These are phyloP conservation scores for Tetradesmus obliquus DNA, from an alignment of 139 green algal genomes.

Conservation along the genomic window DNA sequence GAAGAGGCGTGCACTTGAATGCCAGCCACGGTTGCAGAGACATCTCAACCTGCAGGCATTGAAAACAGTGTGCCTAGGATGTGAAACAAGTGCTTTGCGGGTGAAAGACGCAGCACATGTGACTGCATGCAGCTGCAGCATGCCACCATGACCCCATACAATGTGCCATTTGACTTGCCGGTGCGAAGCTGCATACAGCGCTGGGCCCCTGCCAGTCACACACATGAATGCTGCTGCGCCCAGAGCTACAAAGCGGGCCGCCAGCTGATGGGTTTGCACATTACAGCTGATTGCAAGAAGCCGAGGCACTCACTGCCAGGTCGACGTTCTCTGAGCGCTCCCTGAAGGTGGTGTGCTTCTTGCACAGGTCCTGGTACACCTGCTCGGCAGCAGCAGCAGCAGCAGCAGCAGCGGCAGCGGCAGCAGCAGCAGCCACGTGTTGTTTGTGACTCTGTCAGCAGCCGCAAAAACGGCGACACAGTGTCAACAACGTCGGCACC, in stretches of 20 bases:
- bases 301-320: constrained; percentile 71
- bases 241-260: too few species aligned
- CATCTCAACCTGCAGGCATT: constrained; percentile 81
- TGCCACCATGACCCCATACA: too few species aligned
- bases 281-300: not conserved
- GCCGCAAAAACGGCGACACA: not conserved
- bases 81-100: too few species aligned
- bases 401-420: not conserved
- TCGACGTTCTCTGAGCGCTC: constrained; percentile 93
- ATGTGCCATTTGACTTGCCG: too few species aligned
- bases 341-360: constrained; percentile 93
- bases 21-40: constrained; percentile 93
- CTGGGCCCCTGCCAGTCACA: too few species aligned
- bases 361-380: constrained; percentile 95
- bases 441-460: not conserved
- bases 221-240: too few species aligned
- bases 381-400: constrained; percentile 46
- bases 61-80: too few species aligned
- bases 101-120: too few species aligned
- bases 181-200: too few species aligned
- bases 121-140: too few species aligned
- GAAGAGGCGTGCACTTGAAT: constrained; percentile 67
- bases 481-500: too few species aligned
- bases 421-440: not conserved
- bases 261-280: too few species aligned